phyloP scores from a whole-genome alignment of 805 yeast species.

The Ogataea siamensis region DNA sequence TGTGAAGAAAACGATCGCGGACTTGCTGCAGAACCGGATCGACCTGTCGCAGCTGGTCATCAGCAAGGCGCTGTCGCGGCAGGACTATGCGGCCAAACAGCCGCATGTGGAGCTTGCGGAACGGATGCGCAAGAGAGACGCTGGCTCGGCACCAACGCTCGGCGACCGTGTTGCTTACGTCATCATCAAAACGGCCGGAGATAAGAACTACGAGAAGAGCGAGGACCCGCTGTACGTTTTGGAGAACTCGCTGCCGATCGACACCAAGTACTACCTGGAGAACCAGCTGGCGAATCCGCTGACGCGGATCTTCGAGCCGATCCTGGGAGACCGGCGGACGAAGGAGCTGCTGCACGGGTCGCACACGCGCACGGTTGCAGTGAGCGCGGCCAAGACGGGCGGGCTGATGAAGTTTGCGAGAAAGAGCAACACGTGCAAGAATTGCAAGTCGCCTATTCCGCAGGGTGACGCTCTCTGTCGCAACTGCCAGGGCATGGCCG shows the following conservation, averaged over 20 bases:
- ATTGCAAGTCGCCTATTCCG: conserved; percentile 79
- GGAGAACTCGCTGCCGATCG: conserved; percentile 90
- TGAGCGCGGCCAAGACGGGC: conserved; percentile 74
- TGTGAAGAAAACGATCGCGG: conserved; percentile 86
- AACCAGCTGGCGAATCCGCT: conserved; percentile 92
- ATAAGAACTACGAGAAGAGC: conserved; percentile 90
- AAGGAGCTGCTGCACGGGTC: conserved; percentile 77
- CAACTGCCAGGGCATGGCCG: conserved; percentile 70
- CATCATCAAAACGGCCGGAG: conserved; percentile 76
- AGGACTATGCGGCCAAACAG: conserved; percentile 93
- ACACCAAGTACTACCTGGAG: conserved; percentile 88
- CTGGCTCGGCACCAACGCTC: conserved; percentile 94
- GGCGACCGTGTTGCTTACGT: conserved; percentile 99
- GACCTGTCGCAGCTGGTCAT: conserved; percentile 93
- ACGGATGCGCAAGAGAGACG: conserved; percentile 92
- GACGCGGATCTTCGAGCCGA: conserved; percentile 91
- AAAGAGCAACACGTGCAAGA: conserved; percentile 83
- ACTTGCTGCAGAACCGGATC: conserved; percentile 82
- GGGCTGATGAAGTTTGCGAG: conserved; percentile 88
- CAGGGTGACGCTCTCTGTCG: conserved; percentile 57
- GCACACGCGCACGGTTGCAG: conserved; percentile 75
- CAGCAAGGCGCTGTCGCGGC: conserved; percentile 84
- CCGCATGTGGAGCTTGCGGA: conserved; percentile 97
- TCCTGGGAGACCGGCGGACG: conserved; percentile 82
- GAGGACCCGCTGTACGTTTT: conserved; percentile 94